Evolutionary conservation across 768 basidiomycete genomes (phyloP).

Genomic region (Amanita subjunquillea): DNA sequence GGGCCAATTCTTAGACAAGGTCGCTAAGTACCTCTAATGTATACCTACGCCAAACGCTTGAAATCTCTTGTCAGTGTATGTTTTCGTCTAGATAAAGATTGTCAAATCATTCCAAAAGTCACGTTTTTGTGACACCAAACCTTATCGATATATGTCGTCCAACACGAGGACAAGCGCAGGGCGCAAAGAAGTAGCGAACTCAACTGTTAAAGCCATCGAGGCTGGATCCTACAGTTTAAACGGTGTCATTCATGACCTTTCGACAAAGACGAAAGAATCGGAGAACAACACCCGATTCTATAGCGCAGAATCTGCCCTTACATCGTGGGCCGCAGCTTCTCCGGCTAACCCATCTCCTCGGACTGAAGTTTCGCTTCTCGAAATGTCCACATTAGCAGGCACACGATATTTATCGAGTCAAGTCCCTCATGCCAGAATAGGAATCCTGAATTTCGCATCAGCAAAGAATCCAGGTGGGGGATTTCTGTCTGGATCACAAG

Average conservation of each 20-base stretch:
- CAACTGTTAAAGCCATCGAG: constrained; percentile 39
- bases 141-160: not conserved
- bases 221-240: constrained; percentile 27
- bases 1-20: constrained; percentile 14
- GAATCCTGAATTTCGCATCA: constrained; percentile 69
- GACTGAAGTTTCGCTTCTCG: constrained; percentile 36
- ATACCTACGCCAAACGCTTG: not conserved
- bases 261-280: constrained; percentile 14
- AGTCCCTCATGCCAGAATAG: constrained; percentile 26
- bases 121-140: not conserved
- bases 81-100: no score
- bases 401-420: constrained; percentile 29
- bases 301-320: constrained; percentile 34
- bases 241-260: constrained; percentile 19
- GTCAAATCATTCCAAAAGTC: no score
- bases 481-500: constrained; percentile 60
- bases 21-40: not conserved
- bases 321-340: constrained; percentile 29
- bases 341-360: constrained; percentile 2
- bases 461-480: constrained; percentile 72
- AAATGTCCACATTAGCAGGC: constrained; percentile 57
- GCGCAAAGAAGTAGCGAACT: constrained; percentile 35
- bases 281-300: constrained; percentile 42
- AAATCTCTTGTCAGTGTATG: no score
- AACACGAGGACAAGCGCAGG: constrained; percentile 7